phyloP scores from a whole-genome alignment of 2,329 filamentous ascomycete species.

The Boeremia exigua region DNA sequence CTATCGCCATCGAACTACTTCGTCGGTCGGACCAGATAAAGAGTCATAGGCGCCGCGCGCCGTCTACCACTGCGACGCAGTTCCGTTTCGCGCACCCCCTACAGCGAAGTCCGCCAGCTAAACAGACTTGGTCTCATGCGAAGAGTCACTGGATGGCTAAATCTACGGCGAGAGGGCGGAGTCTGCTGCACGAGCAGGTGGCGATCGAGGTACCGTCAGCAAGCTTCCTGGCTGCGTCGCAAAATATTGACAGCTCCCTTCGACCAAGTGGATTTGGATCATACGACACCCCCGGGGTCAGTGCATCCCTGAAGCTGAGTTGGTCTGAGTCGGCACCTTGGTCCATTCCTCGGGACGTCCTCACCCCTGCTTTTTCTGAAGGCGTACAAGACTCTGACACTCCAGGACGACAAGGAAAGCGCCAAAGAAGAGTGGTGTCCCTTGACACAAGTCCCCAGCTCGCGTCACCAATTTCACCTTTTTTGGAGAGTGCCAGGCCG shows the following conservation, averaged over 20 bases:
- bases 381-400: not conserved
- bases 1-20: slow-evolving; percentile 21
- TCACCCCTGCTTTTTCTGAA: not conserved
- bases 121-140: not conserved
- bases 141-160: not conserved
- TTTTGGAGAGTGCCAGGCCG: not conserved
- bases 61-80: not conserved
- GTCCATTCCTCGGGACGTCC: not conserved
- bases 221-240: too few species aligned
- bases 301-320: not conserved
- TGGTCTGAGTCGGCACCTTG: not conserved
- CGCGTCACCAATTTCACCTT: not conserved
- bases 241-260: too few species aligned
- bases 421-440: not conserved
- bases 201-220: too few species aligned
- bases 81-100: not conserved
- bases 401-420: not conserved
- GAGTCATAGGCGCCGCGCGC: not conserved
- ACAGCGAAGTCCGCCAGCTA: not conserved
- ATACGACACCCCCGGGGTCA: too few species aligned
- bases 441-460: not conserved
- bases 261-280: not conserved
- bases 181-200: too few species aligned
- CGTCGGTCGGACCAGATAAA: slow-evolving; percentile 15
- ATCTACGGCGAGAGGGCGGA: not conserved